Evolutionary conservation across 192 early-diverging fungal species (phyloP).

Genomic region (Pilobolus umbonatus): DNA sequence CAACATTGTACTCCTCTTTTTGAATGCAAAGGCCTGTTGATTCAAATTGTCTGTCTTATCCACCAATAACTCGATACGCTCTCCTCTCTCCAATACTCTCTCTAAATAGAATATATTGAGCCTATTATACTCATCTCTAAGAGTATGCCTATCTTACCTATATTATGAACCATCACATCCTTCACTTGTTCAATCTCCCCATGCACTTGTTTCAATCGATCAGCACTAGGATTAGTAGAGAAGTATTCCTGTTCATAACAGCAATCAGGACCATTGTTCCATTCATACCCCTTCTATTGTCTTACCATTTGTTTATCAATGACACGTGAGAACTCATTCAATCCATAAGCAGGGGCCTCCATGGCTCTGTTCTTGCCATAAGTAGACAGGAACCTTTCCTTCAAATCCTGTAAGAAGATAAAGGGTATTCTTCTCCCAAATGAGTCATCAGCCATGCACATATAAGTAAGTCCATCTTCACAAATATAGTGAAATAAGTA

Average conservation of each 20-base stretch:
- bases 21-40: conserved; percentile 86
- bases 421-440: conserved; percentile 82
- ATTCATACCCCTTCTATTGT: background rate
- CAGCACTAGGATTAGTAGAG: conserved; percentile 63
- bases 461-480: conserved; percentile 72
- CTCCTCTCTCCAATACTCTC: conserved; percentile 81
- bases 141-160: conserved; percentile 50
- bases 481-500: conserved; percentile 91
- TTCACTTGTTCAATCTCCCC: conserved; percentile 91
- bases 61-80: conserved; percentile 82
- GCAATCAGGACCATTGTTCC: background rate
- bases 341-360: conserved; percentile 62
- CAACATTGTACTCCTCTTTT: conserved; percentile 78
- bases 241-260: conserved; percentile 56
- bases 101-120: conserved; percentile 44
- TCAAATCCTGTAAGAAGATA: conserved; percentile 83
- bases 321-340: conserved; percentile 77
- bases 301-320: conserved; percentile 81
- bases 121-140: background rate
- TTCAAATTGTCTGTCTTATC: conserved; percentile 88
- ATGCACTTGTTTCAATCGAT: conserved; percentile 76
- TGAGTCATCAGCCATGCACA: conserved; percentile 77
- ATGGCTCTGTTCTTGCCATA: conserved; percentile 53
- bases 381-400: conserved; percentile 52
- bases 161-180: conserved; percentile 94